A percentile compares a stretch with the other conserved stretches of the same genome.
These are phyloP conservation scores for Lasiosphaeria miniovina DNA, from an alignment of 495 filamentous ascomycete genomes.

Conservation along the genomic window DNA sequence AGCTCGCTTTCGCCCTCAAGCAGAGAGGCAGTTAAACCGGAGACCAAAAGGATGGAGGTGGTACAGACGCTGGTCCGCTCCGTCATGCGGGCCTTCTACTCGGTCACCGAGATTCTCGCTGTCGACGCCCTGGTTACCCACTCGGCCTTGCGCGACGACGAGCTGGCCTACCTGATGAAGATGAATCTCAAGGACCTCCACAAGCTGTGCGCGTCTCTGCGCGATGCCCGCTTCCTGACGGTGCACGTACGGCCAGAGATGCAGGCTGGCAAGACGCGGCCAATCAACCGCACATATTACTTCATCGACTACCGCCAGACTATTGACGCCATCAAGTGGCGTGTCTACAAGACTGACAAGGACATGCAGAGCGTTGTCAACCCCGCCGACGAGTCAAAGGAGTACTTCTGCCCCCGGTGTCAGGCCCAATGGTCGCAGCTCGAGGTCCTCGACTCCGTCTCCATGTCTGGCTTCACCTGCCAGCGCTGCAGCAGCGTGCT, in stretches of 20 bases:
- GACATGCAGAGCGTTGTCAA: conserved; percentile 77
- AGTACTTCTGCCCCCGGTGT: conserved; percentile 82
- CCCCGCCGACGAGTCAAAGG: conserved; percentile 80
- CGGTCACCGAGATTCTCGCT: conserved; percentile 81
- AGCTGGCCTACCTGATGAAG: conserved; percentile 78
- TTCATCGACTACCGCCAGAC: conserved; percentile 93
- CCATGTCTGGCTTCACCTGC: conserved; percentile 72
- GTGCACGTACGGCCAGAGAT: conserved; percentile 80
- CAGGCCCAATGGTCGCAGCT: conserved; percentile 77
- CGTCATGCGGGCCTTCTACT: conserved; percentile 88
- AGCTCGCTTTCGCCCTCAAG: neutral
- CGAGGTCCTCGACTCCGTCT: conserved; percentile 74
- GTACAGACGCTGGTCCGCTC: conserved; percentile 85
- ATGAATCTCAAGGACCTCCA: conserved; percentile 87
- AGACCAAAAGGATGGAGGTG: conserved; percentile 64
- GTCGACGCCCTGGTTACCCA: conserved; percentile 92
- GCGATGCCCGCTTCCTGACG: conserved; percentile 79
- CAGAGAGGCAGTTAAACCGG: neutral
- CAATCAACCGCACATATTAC: conserved; percentile 85
- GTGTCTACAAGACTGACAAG: conserved; percentile 78
- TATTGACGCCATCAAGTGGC: conserved; percentile 95
- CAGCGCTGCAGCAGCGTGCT: conserved; percentile 74
- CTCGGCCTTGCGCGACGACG: conserved; percentile 81
- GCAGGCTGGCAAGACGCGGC: conserved; percentile 74
- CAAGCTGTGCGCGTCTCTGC: conserved; percentile 76